A percentile compares a stretch with the other conserved stretches of the same genome.
Evolutionary conservation across 2,329 filamentous ascomycete species (phyloP).

Genomic region (Sporothrix brasiliensis): DNA sequence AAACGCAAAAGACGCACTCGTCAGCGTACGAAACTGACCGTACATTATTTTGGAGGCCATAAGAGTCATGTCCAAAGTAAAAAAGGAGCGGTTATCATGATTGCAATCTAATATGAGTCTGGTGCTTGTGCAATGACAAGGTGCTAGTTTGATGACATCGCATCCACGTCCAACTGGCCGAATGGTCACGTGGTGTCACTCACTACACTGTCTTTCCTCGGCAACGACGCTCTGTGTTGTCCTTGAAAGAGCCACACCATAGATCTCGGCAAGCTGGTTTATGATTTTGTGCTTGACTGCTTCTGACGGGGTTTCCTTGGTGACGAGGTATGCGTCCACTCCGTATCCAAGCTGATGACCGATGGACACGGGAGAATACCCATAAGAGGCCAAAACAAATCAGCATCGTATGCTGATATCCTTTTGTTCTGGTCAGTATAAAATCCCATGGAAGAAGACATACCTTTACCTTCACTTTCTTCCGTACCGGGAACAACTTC

Average conservation of each 20-base stretch:
- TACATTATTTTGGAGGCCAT: too few species aligned
- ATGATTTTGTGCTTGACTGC: neutral
- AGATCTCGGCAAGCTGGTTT: neutral
- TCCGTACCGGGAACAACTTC: too few species aligned
- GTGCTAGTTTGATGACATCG: too few species aligned
- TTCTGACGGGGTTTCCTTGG: neutral
- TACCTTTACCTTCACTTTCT: neutral
- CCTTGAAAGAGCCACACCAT: neutral
- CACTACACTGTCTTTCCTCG: neutral
- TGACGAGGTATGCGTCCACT: slow-evolving; percentile 7
- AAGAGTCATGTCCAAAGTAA: too few species aligned
- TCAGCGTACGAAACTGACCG: too few species aligned
- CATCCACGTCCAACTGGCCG: too few species aligned
- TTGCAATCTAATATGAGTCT: too few species aligned
- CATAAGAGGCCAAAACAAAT: neutral
- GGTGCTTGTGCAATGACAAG: neutral
- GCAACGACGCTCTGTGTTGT: neutral
- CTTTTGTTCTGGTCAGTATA: neutral
- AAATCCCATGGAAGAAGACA: neutral
- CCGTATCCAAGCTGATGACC: neutral
- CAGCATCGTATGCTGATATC: too few species aligned
- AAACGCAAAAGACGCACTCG: too few species aligned
- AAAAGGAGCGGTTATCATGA: too few species aligned
- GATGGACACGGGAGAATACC: neutral
- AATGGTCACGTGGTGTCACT: too few species aligned